These are phyloP conservation scores for Multifurca ochricompacta DNA, from an alignment of 768 basidiomycete species.

Conservation along the genomic window DNA sequence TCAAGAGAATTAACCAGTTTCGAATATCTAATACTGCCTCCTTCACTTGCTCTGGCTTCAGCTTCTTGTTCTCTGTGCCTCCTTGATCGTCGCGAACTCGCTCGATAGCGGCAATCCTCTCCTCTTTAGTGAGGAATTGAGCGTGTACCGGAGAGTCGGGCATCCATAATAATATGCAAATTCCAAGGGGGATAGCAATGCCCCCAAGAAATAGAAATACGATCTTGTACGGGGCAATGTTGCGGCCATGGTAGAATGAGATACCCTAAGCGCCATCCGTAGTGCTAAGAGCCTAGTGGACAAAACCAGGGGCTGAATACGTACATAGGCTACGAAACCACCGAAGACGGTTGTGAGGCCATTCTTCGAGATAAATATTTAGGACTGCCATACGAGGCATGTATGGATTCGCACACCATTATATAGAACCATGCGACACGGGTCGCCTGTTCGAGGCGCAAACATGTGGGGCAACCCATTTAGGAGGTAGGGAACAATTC, in stretches of 20 bases:
- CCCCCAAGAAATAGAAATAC: slow-evolving; percentile 52
- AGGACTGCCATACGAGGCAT: neutral
- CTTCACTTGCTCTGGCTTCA: slow-evolving; percentile 50
- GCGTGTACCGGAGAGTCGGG: slow-evolving; percentile 62
- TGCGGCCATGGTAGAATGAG: slow-evolving; percentile 35
- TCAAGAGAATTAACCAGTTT: too few species aligned
- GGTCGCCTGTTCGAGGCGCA: slow-evolving; percentile 32
- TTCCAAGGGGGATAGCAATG: slow-evolving; percentile 50
- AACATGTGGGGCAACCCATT: neutral
- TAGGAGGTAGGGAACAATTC: neutral
- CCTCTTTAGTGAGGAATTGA: slow-evolving; percentile 50
- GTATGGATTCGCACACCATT: slow-evolving; percentile 50
- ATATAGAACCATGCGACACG: slow-evolving; percentile 62
- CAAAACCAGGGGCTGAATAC: too few species aligned
- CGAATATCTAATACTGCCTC: slow-evolving; percentile 51
- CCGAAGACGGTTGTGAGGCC: slow-evolving; percentile 54
- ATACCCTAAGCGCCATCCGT: too few species aligned
- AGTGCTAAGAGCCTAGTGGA: too few species aligned
- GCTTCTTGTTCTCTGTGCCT: slow-evolving; percentile 52
- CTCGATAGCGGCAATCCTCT: slow-evolving; percentile 55
- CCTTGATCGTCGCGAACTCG: slow-evolving; percentile 60
- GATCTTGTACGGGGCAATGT: slow-evolving; percentile 52
- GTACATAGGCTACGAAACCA: too few species aligned
- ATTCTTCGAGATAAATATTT: slow-evolving; percentile 34
- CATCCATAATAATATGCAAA: slow-evolving; percentile 49